Base-by-base conservation (phyloP, 2,329 filamentous ascomycete genomes). In the Sphaceloma murrayae region DNA sequence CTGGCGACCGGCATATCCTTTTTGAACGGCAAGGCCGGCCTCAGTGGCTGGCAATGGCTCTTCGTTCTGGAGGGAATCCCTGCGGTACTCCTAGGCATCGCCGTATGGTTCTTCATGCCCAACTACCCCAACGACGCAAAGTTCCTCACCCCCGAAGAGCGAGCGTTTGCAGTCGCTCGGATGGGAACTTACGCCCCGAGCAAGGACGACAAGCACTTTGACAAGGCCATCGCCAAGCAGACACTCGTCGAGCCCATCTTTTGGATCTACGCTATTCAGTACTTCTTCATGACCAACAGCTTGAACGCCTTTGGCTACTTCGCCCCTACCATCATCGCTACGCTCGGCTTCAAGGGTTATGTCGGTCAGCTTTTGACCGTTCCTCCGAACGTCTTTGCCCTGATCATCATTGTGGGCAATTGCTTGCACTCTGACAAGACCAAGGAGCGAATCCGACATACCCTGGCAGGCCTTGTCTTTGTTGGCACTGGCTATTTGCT, bases 1-100 rank as follows among this genome's bases (percentile, higher is more conserved):
- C 68, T 67, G 53, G 77, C 75, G 1, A 77, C 72, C 46, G 72
- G 63, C 0, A 61, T 69, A 0, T 65, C 65, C 0, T 61, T 68
- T 40, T 61, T 65, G 48, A 61, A 64, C 48, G 59, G 61, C 6
- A 52, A 55, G 7, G 59, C 54, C 3, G 61, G 60, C 2, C 55
- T 66, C 1, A 56, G 62, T 30, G 67, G 64, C 3, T 71, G 67
- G 60, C 56, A 67, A 43, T 72, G 68, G 68, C 54, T 69, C 13
- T 69, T 69, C 53, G 67, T 69, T 33, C 60, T 68, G 13, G 45
- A 68, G 48, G 66, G 64, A 3, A 55, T 66, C 1, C 60, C 60
- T 0, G 47, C 54, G 1, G 48, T 59, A 2, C 27, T 51, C 8
- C 54, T 51, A 24, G 54, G 55, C 1, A 21, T 55, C 4, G 51